Evolutionary conservation across 805 yeast genomes (phyloP), one percentile per base, ranked within the genome.

Genomic region (Schwanniomyces occidentalis): DNA sequence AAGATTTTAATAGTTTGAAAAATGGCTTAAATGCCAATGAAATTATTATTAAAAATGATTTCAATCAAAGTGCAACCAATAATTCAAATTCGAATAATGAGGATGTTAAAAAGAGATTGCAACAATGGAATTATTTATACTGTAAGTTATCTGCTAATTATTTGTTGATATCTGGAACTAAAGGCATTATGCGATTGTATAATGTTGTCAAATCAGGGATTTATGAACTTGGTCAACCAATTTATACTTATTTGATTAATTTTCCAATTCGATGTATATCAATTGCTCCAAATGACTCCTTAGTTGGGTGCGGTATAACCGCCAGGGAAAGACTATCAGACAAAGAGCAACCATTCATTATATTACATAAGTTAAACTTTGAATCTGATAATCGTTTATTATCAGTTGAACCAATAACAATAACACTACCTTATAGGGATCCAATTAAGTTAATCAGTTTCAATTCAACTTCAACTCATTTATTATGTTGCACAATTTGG

Each of bases 351-450:
- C 89, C 95, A 3, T 74, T 87, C 46, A 73, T 88, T 4, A 76
- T 81, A 4, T 61, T 87, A 27, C 82, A 82, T 41, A 67, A 65
- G 15, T 29, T 67, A 4, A 34, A 37, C 9, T 12, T 43, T 10
- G 32, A 47, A 2, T 32, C 18, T 19, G 24, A 29, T 4, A 46
- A 33, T 15, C 37, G 41, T 12, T 33, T 58, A 6, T 41, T 37
- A 5, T 45, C 63, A 16, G 77, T 73, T 4, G 77, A 75, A 26
- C 83, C 87, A 2, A 71, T 82, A 7, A 78, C 89, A 2, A 78
- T 89, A 20, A 82, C 95, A 0, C 70, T 86, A 32, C 96, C 97
- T 0, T 88, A 87, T 56, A 63, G 86, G 19, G 97, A 91, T 56
- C 95, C 95, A 1, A 78, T 90, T 24, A 82, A 82, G 44, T 69